Base-by-base conservation (phyloP, 306 rosid species). In the Rosa lucieae region DNA sequence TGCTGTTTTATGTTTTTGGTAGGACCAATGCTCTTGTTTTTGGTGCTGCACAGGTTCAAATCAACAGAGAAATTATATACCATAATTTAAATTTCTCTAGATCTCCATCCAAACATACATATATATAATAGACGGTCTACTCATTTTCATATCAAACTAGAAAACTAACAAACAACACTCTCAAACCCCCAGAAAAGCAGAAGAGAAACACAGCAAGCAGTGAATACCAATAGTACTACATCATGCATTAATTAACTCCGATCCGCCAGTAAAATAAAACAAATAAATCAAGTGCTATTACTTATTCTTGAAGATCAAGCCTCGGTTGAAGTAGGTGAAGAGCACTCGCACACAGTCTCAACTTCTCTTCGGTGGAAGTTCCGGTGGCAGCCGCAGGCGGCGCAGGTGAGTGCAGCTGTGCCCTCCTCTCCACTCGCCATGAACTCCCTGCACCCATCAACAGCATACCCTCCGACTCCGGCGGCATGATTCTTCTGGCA, bases 401-500 rank as follows among this genome's bases (percentile, higher is more conserved):
- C 99, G 68, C 99, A 94, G 62, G 89, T 83, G 47, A 94, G 90
- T 77, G 93, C 88, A 44, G 51, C 89, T 21, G 95, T 82, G 0
- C 92, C 91, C 66, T 91, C 95, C 29, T 74, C 93, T 3, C 89
- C 90, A 35, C 91, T 82, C 0, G 97, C 97, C 94, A 94, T 88
- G 87, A 94, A 94, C 74, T 94, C 99, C 40, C 99, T 77, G 80
- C 99, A 94, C 10, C 99, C 99, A 13, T 94, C 99, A 5, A 94
- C 92, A 2, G 99, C 97, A 15, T 91, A 85, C 1, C 99, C 99
- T 51, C 99, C 97, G 0, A 93, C 92, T 1, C 87, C 88, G 0
- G 97, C 99, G 0, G 99, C 99, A 7, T 94, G 99, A 66, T 94
- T 94, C 95, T 92, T 94, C 72, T 94, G 99, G 70, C 99, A 94